phyloP scores from a whole-genome alignment of 345 rosid species.

The Lagerstroemia speciosa region DNA sequence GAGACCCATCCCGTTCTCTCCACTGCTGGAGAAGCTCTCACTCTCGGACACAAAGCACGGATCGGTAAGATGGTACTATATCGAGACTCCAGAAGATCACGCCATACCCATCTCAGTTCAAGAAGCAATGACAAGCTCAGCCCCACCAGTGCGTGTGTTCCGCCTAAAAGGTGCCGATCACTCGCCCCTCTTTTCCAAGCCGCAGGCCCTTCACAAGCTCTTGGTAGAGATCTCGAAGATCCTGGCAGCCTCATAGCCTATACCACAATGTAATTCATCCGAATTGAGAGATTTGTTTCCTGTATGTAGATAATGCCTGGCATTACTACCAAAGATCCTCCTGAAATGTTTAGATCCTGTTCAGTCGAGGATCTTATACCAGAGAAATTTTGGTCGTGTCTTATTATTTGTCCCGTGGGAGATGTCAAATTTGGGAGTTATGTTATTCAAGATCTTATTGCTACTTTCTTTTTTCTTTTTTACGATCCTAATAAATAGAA shows the following conservation, averaged over 20 bases:
- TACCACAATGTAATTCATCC: neutral
- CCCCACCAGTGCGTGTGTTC: constrained; percentile 72
- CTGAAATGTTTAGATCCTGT: neutral
- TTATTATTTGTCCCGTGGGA: neutral
- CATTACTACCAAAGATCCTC: neutral
- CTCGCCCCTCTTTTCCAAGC: constrained; percentile 99
- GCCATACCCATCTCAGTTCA: constrained; percentile 71
- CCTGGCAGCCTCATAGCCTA: constrained; percentile 14
- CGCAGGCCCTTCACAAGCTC: constrained; percentile 86
- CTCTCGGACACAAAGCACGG: constrained; percentile 65
- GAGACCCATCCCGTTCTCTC: constrained; percentile 89
- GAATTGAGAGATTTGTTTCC: neutral
- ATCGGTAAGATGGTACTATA: constrained; percentile 70
- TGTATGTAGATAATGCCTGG: neutral
- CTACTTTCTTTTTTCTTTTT: no score
- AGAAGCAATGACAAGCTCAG: constrained; percentile 64
- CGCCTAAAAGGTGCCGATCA: constrained; percentile 86
- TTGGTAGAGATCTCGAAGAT: constrained; percentile 70
- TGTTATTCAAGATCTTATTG: neutral
- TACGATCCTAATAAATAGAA: no score
- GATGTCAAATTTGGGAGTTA: neutral
- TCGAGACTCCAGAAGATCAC: constrained; percentile 67
- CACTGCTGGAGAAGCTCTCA: constrained; percentile 77
- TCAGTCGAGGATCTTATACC: constrained; percentile 1
- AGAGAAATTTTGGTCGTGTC: neutral